Evolutionary conservation across 116 monocot genomes (phyloP).

Genomic region (Iris pallida): DNA sequence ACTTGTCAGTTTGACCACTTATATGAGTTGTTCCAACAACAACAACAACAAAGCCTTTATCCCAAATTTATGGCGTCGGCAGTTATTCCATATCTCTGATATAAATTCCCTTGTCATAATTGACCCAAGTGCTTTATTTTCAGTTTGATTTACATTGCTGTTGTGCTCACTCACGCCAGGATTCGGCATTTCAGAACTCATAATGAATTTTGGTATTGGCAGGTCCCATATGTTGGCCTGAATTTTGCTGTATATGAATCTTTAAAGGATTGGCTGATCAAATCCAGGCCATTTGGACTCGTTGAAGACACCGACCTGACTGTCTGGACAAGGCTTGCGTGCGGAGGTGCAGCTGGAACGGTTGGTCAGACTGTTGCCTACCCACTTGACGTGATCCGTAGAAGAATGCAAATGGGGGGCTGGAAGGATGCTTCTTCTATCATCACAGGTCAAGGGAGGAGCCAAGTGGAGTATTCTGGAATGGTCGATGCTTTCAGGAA

Average conservation of each 20-base stretch:
- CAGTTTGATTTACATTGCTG: not conserved
- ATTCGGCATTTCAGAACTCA: not conserved
- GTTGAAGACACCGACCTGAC: slow-evolving; percentile 65
- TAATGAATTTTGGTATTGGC: slow-evolving; percentile 19
- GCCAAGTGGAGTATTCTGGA: slow-evolving; percentile 71
- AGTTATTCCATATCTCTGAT: slow-evolving; percentile 10
- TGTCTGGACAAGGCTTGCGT: slow-evolving; percentile 71
- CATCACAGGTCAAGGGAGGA: slow-evolving; percentile 57
- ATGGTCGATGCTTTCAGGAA: slow-evolving; percentile 97
- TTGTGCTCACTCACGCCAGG: too few relatives aligned
- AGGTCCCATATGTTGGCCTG: slow-evolving; percentile 98
- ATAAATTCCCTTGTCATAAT: slow-evolving; percentile 39
- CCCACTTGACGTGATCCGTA: slow-evolving; percentile 95
- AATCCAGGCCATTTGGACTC: slow-evolving; percentile 59
- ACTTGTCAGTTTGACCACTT: too few relatives aligned
- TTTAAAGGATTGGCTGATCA: slow-evolving; percentile 77
- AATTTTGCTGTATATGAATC: slow-evolving; percentile 98
- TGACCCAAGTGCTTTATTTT: not conserved
- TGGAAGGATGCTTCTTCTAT: slow-evolving; percentile 89
- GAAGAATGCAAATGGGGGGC: slow-evolving; percentile 99
- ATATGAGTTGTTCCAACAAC: too few relatives aligned
- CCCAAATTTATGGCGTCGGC: too few relatives aligned
- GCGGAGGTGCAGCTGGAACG: slow-evolving; percentile 94
- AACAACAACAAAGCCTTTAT: too few relatives aligned
- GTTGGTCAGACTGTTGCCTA: slow-evolving; percentile 98